Base-by-base conservation (phyloP, 805 yeast species). In the Cephaloascus fragrans region DNA sequence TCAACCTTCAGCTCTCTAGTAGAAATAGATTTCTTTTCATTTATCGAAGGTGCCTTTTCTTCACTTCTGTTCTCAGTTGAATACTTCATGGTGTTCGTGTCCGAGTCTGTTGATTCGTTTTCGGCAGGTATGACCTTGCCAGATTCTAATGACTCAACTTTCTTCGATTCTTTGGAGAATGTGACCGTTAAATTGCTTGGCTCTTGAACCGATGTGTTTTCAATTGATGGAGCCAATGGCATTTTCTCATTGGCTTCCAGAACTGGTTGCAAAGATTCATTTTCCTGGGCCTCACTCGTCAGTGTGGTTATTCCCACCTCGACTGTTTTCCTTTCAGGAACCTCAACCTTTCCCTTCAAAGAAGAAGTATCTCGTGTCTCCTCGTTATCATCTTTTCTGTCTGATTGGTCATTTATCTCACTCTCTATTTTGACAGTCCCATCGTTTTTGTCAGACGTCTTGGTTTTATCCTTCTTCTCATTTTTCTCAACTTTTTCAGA, bases 401-500 rank as follows among this genome's bases (percentile, higher is more conserved):
- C 39, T 28, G 40, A 31, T 40, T 34, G 15, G 17, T 18, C 23
- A 16, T 32, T n/a, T 41, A 32, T 39, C 39, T 36, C 39, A 38
- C 36, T 36, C 42, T 32, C 36, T 4, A 18, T 12, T 12, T 23
- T 23, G 19, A 31, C 3, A 35, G 18, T 35, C 14, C 19, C 28
- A 18, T 17, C 35, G 15, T 39, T 36, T 41, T 35, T 26, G 33
- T 36, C 37, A 19, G 10, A n/a, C n/a, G n/a, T n/a, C n/a, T 19
- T 33, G 5, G 32, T 36, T 26, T 50, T 37, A 49, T 55, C 32
- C 41, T 46, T 35, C 47, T n/a, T 49, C 18, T 51, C 52, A 36
- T 55, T 52, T 45, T 45, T 63, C 39, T 64, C 67, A 26, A 64
- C 55, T 46, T 60, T 66, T 44, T 80, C 86, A 18, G 73, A 67